Evolutionary conservation across 2,329 filamentous ascomycete genomes (phyloP), one percentile per base, ranked within the genome.

Genomic region (Teratosphaeria zuluensis): DNA sequence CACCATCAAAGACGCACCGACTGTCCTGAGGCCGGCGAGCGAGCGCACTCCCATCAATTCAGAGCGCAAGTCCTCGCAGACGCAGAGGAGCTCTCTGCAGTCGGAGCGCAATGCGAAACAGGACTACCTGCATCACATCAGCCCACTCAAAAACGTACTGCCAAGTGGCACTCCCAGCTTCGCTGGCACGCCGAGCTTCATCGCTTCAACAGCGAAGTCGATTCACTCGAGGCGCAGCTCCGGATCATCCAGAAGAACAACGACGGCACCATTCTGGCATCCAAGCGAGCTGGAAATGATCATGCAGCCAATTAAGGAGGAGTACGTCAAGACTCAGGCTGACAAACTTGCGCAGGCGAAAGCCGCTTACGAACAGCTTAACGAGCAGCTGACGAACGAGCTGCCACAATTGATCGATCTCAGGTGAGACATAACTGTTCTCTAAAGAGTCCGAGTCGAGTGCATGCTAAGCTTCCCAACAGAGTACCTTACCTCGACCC

Each of bases 401-500:
- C 77, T 99, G 57, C 94, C 94, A 1, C 92, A 97, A 75, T 82
- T 99, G 56, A 97, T 99, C 74, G 94, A 99, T 71, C 82, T 99
- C 62, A 88, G 94, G 69, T 70, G 62, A 56, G 65, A 4, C 24
- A 28, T 28, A 4, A 28, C 2, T 4, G n/a, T n/a, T n/a, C n/a
- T n/a, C n/a, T n/a, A 4, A 28, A 28, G 2, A 28, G 24, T 2
- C 4, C 24, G 4, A 28, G 4, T 4, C 24, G 4, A 2, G 24
- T 28, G 24, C 1, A 30, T 52, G 33, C 30, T 58, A 16, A 53
- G 38, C 4, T 6, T 2, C 6, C 2, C n/a, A 19, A 35, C 51
- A 71, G 69, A 58, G 94, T 99, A 14, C 95, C 95, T 0, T 99
- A 99, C 72, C 84, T 99, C 59, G 94, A 99, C 69, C 95, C 95